A percentile compares a stretch with the other conserved stretches of the same genome.
Evolutionary conservation across 148 eudicot genomes (phyloP).

Genomic region (Bassia scoparia): DNA sequence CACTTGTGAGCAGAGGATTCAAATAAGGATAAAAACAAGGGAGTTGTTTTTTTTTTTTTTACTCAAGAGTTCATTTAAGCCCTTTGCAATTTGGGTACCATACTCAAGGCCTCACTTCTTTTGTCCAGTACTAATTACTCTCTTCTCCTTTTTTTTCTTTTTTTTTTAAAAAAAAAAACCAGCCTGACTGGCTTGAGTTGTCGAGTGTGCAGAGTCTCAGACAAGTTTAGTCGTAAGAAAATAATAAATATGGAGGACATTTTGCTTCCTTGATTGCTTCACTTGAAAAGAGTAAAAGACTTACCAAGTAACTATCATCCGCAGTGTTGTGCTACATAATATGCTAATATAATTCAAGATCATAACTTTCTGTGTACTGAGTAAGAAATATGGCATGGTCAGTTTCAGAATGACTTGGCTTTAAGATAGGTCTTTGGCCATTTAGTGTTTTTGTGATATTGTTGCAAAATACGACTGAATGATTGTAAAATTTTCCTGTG

Average conservation of each 20-base stretch:
- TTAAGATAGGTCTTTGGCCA: background rate
- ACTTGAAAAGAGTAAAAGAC: background rate
- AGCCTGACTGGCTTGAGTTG: no score
- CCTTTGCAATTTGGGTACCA: constrained; percentile 94
- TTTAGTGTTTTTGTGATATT: background rate
- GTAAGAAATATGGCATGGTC: background rate
- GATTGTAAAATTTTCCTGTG: background rate
- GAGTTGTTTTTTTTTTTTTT: no score
- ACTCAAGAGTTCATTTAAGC: constrained; percentile 93
- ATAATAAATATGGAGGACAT: background rate
- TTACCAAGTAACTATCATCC: no score
- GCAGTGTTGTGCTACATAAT: background rate
- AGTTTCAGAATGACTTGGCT: background rate
- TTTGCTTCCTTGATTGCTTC: background rate
- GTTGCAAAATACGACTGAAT: constrained; percentile 2
- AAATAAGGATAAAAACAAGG: constrained; percentile 53
- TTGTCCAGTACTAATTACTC: constrained; percentile 55
- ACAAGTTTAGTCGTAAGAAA: no score
- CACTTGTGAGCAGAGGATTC: constrained; percentile 68
- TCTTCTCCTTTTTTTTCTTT: background rate
- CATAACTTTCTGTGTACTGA: background rate
- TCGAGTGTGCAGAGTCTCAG: no score
- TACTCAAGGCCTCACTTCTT: constrained; percentile 97
- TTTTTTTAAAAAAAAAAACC: no score
- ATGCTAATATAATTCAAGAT: background rate